A percentile compares a stretch with the other conserved stretches of the same genome.
phyloP scores from a whole-genome alignment of 73 alveolate species.

The Paramecium sonneborni region DNA sequence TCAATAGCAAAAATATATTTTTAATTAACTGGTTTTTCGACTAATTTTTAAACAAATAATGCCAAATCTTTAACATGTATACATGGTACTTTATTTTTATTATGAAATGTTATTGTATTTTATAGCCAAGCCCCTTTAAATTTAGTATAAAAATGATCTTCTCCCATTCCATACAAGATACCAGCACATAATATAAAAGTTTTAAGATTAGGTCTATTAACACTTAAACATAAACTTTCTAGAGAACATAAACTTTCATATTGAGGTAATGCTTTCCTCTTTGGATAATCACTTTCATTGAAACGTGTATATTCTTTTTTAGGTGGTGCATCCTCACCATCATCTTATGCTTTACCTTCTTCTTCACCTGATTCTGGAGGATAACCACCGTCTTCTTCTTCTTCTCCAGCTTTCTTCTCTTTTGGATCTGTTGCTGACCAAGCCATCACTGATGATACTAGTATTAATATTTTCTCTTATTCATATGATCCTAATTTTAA shows the following conservation, averaged over 20 bases:
- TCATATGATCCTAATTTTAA: slow-evolving; percentile 60
- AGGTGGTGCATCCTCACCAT: slow-evolving; percentile 37
- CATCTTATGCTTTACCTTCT: neutral
- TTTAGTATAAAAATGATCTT: slow-evolving; percentile 66
- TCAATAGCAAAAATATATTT: slow-evolving; percentile 75
- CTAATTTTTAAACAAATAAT: slow-evolving; percentile 58
- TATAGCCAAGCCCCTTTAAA: slow-evolving; percentile 69
- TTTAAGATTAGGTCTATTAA: slow-evolving; percentile 50
- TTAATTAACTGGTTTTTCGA: slow-evolving; percentile 56
- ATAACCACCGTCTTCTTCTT: slow-evolving; percentile 61
- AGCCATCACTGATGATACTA: slow-evolving; percentile 73
- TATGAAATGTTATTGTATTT: slow-evolving; percentile 18
- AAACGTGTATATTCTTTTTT: slow-evolving; percentile 59
- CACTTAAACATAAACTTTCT: slow-evolving; percentile 53
- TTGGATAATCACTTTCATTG: slow-evolving; percentile 58
- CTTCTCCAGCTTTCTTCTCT: slow-evolving; percentile 63
- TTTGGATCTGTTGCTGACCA: slow-evolving; percentile 75
- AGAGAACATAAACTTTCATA: slow-evolving; percentile 60
- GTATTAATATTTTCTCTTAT: slow-evolving; percentile 59
- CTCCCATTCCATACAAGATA: slow-evolving; percentile 76
- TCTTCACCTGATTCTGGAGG: slow-evolving; percentile 66
- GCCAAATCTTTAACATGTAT: slow-evolving; percentile 77
- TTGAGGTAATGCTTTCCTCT: slow-evolving; percentile 62
- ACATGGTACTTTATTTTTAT: slow-evolving; percentile 70
- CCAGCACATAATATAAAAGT: slow-evolving; percentile 72